phyloP scores from a whole-genome alignment of 306 rosid genomes.

The Dalbergia cultrata region DNA sequence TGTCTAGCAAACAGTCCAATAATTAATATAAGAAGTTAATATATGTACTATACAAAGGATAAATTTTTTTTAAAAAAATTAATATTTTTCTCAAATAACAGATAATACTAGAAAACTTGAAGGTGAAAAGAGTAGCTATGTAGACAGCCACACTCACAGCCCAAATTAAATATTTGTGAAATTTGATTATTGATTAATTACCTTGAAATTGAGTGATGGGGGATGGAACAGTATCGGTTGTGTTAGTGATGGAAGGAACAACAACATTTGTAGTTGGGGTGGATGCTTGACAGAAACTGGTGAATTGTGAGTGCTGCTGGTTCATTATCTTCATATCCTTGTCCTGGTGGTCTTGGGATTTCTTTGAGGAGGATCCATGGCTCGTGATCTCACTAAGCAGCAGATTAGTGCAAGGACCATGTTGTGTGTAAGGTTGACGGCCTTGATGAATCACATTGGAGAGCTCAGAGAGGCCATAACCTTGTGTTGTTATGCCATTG shows the following conservation, averaged over 20 bases:
- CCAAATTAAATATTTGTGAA: not conserved
- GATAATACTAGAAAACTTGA: no score
- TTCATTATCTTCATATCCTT: slow-evolving; percentile 40
- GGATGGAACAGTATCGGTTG: slow-evolving; percentile 52
- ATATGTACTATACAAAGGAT: no score
- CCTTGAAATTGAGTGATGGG: slow-evolving; percentile 65
- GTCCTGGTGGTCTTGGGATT: slow-evolving; percentile 46
- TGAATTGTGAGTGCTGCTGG: slow-evolving; percentile 46
- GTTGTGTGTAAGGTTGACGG: not conserved
- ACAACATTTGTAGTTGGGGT: slow-evolving; percentile 9
- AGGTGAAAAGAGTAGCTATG: no score
- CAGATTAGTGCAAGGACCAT: slow-evolving; percentile 54
- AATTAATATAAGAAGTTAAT: no score
- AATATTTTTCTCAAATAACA: no score
- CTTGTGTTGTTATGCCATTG: slow-evolving; percentile 45
- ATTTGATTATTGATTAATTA: slow-evolving; percentile 21
- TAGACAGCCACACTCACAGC: not conserved
- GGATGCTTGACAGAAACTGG: slow-evolving; percentile 43
- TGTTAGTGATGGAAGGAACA: slow-evolving; percentile 32
- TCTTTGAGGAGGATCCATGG: slow-evolving; percentile 50
- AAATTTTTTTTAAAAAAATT: no score
- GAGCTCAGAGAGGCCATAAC: slow-evolving; percentile 66
- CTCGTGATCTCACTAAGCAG: slow-evolving; percentile 66
- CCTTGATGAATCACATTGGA: slow-evolving; percentile 48
- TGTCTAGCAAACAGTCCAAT: no score